Base-by-base conservation (phyloP, 768 basidiomycete species). In the Naganishia friedmannii region DNA sequence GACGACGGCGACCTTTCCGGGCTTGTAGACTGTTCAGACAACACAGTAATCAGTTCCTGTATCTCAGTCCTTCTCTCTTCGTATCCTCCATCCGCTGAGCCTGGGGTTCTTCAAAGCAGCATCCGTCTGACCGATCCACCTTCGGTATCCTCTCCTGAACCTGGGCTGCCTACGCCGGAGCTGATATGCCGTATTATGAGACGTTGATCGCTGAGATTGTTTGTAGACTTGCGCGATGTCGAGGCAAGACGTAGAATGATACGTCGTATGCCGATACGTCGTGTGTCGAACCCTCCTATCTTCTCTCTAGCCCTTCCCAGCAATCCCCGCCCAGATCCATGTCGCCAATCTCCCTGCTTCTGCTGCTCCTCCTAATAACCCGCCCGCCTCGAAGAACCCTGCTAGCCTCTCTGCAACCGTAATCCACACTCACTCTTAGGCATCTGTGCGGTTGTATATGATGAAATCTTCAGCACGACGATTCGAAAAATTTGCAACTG, bases 1-100 rank as follows among this genome's bases (percentile, higher is more conserved):
- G 83, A 97, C 88, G 84, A 98, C 93, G 75, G 82, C 82, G 70
- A 82, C 82, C 76, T 82, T 82, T 77, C 82, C 82, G 75, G 83
- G 83, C 81, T 83, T 83, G 83, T 83, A 83, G 80, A 83, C 82
- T 82, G 48, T 48, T 28, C 21, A 54, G 29, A 23, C 15, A 28
- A 55, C 7, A 42, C 21, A 21, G 51, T 17, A 45, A 42, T 63
- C 60, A 63, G 60, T n/a, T 32, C 12, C 57, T 58, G 39, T 12
- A 45, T 32, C 57, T 4, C 26, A 39, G 21, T 60, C 26, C 37
- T 21, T 26, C 42, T 15, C 10, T 34, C 5, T 29, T 26, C 42
- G 15, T 45, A 17, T 63, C 39, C 39, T 45, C 12, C 15, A 17
- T 58, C 48, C 48, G 23, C 23, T 26, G 23, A n/a, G n/a, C 48